phyloP scores from a whole-genome alignment of 306 rosid genomes.

The Casuarina cunninghamiana region DNA sequence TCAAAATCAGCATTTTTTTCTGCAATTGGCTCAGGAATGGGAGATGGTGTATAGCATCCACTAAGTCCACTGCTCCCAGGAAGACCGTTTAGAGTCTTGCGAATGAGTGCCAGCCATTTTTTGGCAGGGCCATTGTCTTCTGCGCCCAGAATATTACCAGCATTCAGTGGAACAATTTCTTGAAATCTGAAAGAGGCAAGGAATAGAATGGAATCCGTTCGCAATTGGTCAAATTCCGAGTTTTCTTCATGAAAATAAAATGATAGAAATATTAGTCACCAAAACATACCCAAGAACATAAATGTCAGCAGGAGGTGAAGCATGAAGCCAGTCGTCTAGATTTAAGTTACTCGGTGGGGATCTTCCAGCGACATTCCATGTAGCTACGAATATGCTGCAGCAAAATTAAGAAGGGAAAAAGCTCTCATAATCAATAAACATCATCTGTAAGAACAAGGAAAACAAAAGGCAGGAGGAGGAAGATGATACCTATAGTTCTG shows the following conservation, averaged over 20 bases:
- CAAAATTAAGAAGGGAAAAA: constrained; percentile 18
- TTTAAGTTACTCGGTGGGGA: constrained; percentile 83
- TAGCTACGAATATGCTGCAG: constrained; percentile 86
- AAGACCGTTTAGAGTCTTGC: constrained; percentile 84
- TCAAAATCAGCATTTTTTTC: constrained; percentile 95
- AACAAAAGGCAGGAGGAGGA: constrained; percentile 10
- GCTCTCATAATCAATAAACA: constrained; percentile 27
- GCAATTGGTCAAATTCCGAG: constrained; percentile 16
- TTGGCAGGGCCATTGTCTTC: constrained; percentile 99
- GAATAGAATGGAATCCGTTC: constrained; percentile 23
- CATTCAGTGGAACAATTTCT: constrained; percentile 98
- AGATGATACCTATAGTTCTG: constrained; percentile 74
- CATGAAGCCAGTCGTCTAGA: constrained; percentile 94
- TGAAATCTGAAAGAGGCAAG: constrained; percentile 69
- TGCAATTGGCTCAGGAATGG: constrained; percentile 82
- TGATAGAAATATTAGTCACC: not conserved
- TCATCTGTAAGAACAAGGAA: constrained; percentile 20
- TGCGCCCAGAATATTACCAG: constrained; percentile 92
- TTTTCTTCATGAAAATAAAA: constrained; percentile 7
- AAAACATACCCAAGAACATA: constrained; percentile 94
- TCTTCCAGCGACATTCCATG: constrained; percentile 99
- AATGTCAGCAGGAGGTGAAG: constrained; percentile 95
- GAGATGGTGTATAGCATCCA: constrained; percentile 92
- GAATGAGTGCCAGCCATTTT: constrained; percentile 93
- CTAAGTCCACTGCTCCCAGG: constrained; percentile 84